Base-by-base conservation (phyloP, 805 yeast species). In the Candida stauntonica region DNA sequence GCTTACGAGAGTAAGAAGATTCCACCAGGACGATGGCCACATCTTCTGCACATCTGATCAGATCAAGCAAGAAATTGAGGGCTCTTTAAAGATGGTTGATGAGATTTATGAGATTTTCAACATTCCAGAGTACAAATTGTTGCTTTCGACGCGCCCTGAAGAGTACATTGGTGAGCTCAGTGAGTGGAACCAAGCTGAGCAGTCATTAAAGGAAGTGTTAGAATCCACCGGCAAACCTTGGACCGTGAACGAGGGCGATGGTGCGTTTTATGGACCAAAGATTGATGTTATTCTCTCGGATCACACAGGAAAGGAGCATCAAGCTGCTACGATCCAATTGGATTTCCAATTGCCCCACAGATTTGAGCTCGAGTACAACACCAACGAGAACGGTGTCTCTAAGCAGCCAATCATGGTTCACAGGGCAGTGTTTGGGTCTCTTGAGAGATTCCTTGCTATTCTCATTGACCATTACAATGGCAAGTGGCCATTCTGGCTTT, bases 1-100 rank as follows among this genome's bases (percentile, higher is more conserved):
- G 0, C 67, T 93, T 26, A 93, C 98, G 0, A 70, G 99, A 40
- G 96, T 93, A 3, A 75, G 99, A 42, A 70, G 96, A 46, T 93
- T 93, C 64, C 99, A 93, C 61, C 99, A 93, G 64, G 99, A 93
- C 61, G 99, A 93, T 60, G 98, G 97, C 7, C 99, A 93, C 54
- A 89, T 93, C 19, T 93, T 93, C 60, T 93, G 99, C 57, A 76
- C 81, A 2, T 69, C 73, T 26, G 77, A 73, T 6, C 99, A 93
- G 62, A 80, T 93, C 33, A 74, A 72, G 34, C 51, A 59, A 21
- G 99, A 93, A 56, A 88, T 93, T 34, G 54, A 69, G 8, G 73
- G 77, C 39, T 84, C 93, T 11, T 68, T 93, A 41, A 71, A 77
- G 51, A 67, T 93, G 54, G 75, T 93, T 38, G 82, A 81, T 52